These are phyloP conservation scores for Onygenales sp. DNA, from an alignment of 2,329 filamentous ascomycete species.

Conservation along the genomic window DNA sequence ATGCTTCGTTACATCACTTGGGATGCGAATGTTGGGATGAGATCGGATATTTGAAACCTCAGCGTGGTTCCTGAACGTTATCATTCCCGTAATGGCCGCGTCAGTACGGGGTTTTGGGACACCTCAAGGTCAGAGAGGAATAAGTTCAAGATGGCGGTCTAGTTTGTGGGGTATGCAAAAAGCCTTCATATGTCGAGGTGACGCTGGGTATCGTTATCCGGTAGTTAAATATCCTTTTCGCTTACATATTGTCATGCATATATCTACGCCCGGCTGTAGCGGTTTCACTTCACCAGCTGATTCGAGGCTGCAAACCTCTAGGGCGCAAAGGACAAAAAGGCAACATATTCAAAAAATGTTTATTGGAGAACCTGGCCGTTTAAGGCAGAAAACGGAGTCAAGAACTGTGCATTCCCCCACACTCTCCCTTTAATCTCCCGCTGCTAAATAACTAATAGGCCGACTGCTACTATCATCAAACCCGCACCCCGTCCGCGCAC, in stretches of 20 bases:
- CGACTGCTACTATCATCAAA: background rate
- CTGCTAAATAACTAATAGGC: background rate
- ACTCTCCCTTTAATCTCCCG: background rate
- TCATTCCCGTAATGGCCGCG: background rate
- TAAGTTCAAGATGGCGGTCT: background rate
- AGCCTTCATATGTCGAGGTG: background rate
- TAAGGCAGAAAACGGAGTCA: background rate
- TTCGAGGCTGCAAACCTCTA: background rate
- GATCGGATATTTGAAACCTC: too few relatives aligned
- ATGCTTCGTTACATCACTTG: too few relatives aligned
- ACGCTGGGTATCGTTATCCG: background rate
- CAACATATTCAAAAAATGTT: background rate
- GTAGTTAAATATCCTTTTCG: background rate
- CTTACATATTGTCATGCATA: background rate
- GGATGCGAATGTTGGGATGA: too few relatives aligned
- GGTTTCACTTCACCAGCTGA: background rate
- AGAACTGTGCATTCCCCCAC: background rate
- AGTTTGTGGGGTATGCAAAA: background rate
- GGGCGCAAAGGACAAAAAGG: background rate
- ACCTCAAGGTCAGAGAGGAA: too few relatives aligned
- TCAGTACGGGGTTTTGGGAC: too few relatives aligned
- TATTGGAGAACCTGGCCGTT: background rate
- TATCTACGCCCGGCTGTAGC: background rate
- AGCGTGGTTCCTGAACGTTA: background rate
- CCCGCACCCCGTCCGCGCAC: background rate